phyloP scores from a whole-genome alignment of 768 basidiomycete species.

The Hygrophorus pudorinus region DNA sequence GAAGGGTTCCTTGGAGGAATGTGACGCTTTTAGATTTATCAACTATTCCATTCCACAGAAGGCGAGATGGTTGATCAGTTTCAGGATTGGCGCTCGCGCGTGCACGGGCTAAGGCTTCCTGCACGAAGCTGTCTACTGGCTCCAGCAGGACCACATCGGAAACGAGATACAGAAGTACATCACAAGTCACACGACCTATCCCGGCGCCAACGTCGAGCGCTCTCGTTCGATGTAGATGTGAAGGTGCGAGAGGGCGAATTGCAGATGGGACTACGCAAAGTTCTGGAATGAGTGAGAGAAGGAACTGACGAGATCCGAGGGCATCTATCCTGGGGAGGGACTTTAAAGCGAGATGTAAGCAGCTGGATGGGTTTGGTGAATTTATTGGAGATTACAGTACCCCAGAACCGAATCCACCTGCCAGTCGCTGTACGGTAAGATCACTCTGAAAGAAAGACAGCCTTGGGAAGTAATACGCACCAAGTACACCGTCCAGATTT shows the following conservation, averaged over 20 bases:
- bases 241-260: slow-evolving; percentile 37
- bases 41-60: slow-evolving; percentile 58
- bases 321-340: slow-evolving; percentile 87
- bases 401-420: slow-evolving; percentile 37
- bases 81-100: slow-evolving; percentile 22
- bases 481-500: slow-evolving; percentile 80
- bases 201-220: slow-evolving; percentile 93
- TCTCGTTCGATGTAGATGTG: slow-evolving; percentile 31
- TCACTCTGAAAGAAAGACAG: neutral
- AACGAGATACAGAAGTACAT: slow-evolving; percentile 84
- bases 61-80: slow-evolving; percentile 12
- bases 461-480: slow-evolving; percentile 18
- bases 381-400: slow-evolving; percentile 21
- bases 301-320: slow-evolving; percentile 80
- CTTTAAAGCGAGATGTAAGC: slow-evolving; percentile 25
- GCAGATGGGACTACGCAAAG: slow-evolving; percentile 72
- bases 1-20: slow-evolving; percentile 71
- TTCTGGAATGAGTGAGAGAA: slow-evolving; percentile 71
- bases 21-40: slow-evolving; percentile 61
- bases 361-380: neutral
- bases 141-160: slow-evolving; percentile 85
- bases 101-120: slow-evolving; percentile 47
- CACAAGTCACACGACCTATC: slow-evolving; percentile 83
- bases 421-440: neutral
- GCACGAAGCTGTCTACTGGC: slow-evolving; percentile 72